phyloP scores from a whole-genome alignment of 176 grass and related monocot species.

The Dactylis glomerata region DNA sequence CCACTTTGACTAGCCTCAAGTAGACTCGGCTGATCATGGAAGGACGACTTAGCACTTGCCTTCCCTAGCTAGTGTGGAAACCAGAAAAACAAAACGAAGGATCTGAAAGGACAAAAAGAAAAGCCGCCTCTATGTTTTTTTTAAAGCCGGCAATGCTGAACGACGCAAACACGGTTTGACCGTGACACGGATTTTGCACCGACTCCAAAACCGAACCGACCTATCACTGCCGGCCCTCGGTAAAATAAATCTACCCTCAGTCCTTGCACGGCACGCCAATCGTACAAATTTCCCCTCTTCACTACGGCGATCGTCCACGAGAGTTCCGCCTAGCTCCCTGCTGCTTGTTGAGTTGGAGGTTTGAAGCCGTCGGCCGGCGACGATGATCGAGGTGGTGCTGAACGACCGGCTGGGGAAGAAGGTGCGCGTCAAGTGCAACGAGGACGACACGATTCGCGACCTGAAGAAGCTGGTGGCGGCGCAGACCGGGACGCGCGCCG shows the following conservation, averaged over 20 bases:
- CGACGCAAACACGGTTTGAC: neutral
- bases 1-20: too few species aligned
- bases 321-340: neutral
- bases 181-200: neutral
- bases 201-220: neutral
- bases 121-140: too few species aligned
- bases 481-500: constrained; percentile 78
- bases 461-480: constrained; percentile 99
- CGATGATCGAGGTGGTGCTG: constrained; percentile 98
- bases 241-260: neutral
- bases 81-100: too few species aligned
- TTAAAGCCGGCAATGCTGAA: too few species aligned
- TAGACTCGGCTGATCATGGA: too few species aligned
- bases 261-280: neutral
- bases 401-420: constrained; percentile 99
- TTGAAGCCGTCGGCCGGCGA: neutral
- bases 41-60: too few species aligned
- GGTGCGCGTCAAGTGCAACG: constrained; percentile 99
- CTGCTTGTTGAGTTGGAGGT: neutral
- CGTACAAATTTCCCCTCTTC: neutral
- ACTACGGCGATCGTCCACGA: neutral
- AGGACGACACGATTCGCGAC: constrained; percentile 98
- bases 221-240: neutral
- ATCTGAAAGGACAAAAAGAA: too few species aligned
- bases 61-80: too few species aligned